Percentiles rank a stretch among this genome's conserved stretches.
Evolutionary conservation across 805 yeast genomes (phyloP).

Genomic region (Wickerhamomyces canadensis): DNA sequence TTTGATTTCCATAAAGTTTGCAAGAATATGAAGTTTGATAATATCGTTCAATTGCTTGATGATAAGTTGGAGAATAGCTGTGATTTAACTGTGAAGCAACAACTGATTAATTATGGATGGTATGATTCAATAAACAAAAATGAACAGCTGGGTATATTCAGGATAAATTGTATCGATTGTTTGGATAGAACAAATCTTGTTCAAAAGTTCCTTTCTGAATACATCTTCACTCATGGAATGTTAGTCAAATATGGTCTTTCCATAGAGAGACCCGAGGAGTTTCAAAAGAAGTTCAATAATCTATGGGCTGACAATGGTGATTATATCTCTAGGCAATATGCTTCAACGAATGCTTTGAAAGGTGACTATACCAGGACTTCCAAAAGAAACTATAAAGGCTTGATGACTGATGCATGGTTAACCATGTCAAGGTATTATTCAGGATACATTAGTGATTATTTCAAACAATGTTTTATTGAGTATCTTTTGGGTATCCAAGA

Average conservation of each 20-base stretch:
- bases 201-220: constrained; percentile 34
- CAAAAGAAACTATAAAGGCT: constrained; percentile 35
- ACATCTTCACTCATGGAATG: constrained; percentile 21
- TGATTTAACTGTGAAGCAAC: constrained; percentile 12
- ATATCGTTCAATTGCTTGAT: constrained; percentile 28
- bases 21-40: constrained; percentile 35
- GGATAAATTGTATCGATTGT: constrained; percentile 61
- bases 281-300: constrained; percentile 24
- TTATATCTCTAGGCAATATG: constrained; percentile 56
- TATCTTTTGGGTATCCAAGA: constrained; percentile 32
- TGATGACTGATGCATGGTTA: constrained; percentile 37
- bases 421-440: constrained; percentile 38
- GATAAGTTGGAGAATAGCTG: constrained; percentile 12
- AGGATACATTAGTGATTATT: constrained; percentile 39
- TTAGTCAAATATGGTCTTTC: constrained; percentile 16
- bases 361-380: constrained; percentile 42
- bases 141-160: constrained; percentile 48
- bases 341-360: constrained; percentile 50
- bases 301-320: constrained; percentile 71
- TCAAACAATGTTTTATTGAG: constrained; percentile 38
- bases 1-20: constrained; percentile 60
- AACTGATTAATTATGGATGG: constrained; percentile 26
- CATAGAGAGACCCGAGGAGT: constrained; percentile 6
- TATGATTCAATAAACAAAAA: constrained; percentile 18
- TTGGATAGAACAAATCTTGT: constrained; percentile 56